Evolutionary conservation across 805 yeast species (phyloP).

Genomic region (Maudiozyma serrabonitensis): DNA sequence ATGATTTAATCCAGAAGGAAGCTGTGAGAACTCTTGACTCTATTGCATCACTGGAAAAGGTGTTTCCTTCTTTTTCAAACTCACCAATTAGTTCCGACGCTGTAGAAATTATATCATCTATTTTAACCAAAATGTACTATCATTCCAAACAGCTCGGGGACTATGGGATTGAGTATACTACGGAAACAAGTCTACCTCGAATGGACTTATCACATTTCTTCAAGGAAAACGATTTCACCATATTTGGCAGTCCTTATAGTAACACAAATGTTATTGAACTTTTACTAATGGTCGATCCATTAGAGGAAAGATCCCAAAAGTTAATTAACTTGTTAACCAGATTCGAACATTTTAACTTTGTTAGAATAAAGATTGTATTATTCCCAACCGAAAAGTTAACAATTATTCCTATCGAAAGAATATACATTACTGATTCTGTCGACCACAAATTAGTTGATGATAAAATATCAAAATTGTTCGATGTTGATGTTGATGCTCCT

Average conservation of each 20-base stretch:
- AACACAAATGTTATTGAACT: slow-evolving; percentile 42
- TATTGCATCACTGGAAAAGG: slow-evolving; percentile 18
- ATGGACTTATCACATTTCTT: slow-evolving; percentile 33
- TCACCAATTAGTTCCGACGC: slow-evolving; percentile 30
- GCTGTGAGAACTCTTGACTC: slow-evolving; percentile 35
- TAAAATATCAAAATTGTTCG: slow-evolving; percentile 4
- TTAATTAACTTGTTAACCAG: slow-evolving; percentile 39
- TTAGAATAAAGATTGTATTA: slow-evolving; percentile 44
- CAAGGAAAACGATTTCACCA: slow-evolving; percentile 10
- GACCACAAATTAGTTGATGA: background rate
- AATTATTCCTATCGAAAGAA: slow-evolving; percentile 21
- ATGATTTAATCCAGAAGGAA: slow-evolving; percentile 39
- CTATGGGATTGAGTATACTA: slow-evolving; percentile 33
- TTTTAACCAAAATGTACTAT: slow-evolving; percentile 37
- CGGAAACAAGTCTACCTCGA: slow-evolving; percentile 37
- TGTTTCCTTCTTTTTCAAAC: slow-evolving; percentile 12
- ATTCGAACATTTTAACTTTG: slow-evolving; percentile 37
- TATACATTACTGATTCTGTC: background rate
- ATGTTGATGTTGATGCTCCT: slow-evolving; percentile 19
- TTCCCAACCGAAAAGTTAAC: slow-evolving; percentile 43
- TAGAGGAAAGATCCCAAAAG: slow-evolving; percentile 58
- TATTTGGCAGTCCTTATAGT: slow-evolving; percentile 18
- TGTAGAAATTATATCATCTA: slow-evolving; percentile 39
- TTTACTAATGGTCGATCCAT: slow-evolving; percentile 59
- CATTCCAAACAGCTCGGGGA: slow-evolving; percentile 16